Percentiles rank a stretch among this genome's conserved stretches.
These are phyloP conservation scores for Zalerion maritima DNA, from an alignment of 495 filamentous ascomycete species.

Conservation along the genomic window DNA sequence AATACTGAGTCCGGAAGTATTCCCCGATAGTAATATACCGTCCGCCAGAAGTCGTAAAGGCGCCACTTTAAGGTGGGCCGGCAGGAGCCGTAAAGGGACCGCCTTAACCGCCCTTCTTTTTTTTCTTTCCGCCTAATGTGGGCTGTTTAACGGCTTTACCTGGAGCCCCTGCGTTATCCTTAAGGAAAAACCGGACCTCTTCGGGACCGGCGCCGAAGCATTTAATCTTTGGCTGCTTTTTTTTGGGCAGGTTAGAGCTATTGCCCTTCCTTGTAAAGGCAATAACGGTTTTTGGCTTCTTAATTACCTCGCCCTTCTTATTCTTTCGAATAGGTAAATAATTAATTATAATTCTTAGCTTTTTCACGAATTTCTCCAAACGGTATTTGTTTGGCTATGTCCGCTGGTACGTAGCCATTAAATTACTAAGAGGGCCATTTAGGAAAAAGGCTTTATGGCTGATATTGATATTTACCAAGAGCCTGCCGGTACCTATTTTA, in stretches of 20 bases:
- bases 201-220: constrained; percentile 24
- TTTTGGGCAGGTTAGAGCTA: constrained; percentile 15
- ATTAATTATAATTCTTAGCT: constrained; percentile 24
- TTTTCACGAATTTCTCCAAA: constrained; percentile 30
- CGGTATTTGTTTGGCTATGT: constrained; percentile 8
- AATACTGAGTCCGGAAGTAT: constrained; percentile 33
- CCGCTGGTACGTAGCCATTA: constrained; percentile 9
- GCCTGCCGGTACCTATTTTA: constrained; percentile 47
- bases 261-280: constrained; percentile 30
- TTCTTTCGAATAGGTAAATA: constrained; percentile 25
- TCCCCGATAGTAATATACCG: constrained; percentile 35
- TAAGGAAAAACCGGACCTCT: constrained; percentile 33
- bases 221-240: constrained; percentile 19
- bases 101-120: constrained; percentile 24
- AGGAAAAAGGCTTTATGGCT: constrained; percentile 31
- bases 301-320: constrained; percentile 18
- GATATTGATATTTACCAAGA: constrained; percentile 47
- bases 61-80: too few species aligned
- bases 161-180: constrained; percentile 11
- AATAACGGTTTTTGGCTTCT: constrained; percentile 27
- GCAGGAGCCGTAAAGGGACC: too few species aligned
- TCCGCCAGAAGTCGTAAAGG: constrained; percentile 18
- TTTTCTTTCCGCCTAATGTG: too few species aligned
- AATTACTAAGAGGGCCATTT: constrained; percentile 7
- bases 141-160: too few species aligned